Conservation (phyloP, 805 yeast species). For the Yamadazyma philogaea region DNA sequence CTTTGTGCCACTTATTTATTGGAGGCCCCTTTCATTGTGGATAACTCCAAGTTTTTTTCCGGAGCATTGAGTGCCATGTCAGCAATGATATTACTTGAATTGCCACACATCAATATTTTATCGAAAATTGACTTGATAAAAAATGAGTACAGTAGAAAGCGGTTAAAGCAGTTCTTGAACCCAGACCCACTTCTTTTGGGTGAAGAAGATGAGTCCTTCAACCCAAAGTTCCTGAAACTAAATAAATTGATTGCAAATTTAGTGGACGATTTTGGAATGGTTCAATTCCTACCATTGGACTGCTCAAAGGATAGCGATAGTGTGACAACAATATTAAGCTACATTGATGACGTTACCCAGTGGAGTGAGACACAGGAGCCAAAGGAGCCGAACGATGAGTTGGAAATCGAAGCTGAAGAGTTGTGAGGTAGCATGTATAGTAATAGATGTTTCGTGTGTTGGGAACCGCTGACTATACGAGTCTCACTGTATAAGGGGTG, state of each 20-base stretch:
- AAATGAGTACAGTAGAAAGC: slow-evolving; percentile 70
- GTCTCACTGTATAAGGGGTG: too few relatives aligned
- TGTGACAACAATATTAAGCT: slow-evolving; percentile 78
- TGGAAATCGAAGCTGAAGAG: slow-evolving; percentile 53
- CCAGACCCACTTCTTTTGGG: slow-evolving; percentile 84
- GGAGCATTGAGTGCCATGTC: slow-evolving; percentile 98
- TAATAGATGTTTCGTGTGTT: too few relatives aligned
- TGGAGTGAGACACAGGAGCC: slow-evolving; percentile 98
- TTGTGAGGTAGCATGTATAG: slow-evolving; percentile 1
- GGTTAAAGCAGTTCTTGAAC: slow-evolving; percentile 77
- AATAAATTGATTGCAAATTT: slow-evolving; percentile 82
- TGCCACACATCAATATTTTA: slow-evolving; percentile 90
- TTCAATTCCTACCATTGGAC: slow-evolving; percentile 89
- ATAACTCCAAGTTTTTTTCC: slow-evolving; percentile 85
- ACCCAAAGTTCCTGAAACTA: slow-evolving; percentile 63
- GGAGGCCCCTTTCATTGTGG: slow-evolving; percentile 93
- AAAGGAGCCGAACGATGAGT: slow-evolving; percentile 84
- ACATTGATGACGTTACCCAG: slow-evolving; percentile 95
- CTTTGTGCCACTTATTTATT: slow-evolving; percentile 89
- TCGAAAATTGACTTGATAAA: slow-evolving; percentile 85
- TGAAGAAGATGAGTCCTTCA: slow-evolving; percentile 40
- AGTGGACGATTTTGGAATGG: slow-evolving; percentile 98
- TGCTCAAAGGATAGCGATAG: slow-evolving; percentile 64
- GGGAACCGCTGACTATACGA: too few relatives aligned
- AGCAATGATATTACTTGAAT: slow-evolving; percentile 91